Evolutionary conservation across 768 basidiomycete species (phyloP), one percentile per base, ranked within the genome.

Genomic region (Mycena filopes): DNA sequence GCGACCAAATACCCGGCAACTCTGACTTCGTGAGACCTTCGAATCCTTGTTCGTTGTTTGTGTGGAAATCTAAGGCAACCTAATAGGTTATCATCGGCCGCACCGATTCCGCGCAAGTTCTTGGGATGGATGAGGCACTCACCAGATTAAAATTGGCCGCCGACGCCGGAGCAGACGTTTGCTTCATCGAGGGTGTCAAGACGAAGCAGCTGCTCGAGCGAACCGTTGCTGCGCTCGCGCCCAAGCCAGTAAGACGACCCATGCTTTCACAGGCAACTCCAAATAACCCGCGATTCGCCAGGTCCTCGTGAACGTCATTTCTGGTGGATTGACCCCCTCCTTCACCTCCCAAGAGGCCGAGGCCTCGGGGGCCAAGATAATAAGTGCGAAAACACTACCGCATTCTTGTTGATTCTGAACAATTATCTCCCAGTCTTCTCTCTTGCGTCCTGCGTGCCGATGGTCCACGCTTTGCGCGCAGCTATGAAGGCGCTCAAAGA

Each of bases 101-200:
- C 49, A 92, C 91, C 4, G 91, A 93, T 73, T 90, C 90, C 2
- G 90, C 90, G 1, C 91, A 93, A 73, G 89, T 89, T 9, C 81
- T 91, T 29, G 91, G 91, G 29, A 92, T 92, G 90, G 90, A 92
- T 26, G 91, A 92, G 76, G 91, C 91, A 0, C 60, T 91, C 53
- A 76, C 71, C 11, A 85, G 91, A 29, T 79, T 93, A 63, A 86
- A 89, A 74, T 82, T 92, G 23, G 91, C 91, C 11, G 85, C 89
- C 0, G 89, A 88, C 62, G 88, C 85, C 12, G 91, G 91, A 31
- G 91, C 91, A 0, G 91, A 93, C 71, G 90, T 91, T 15, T 92
- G 90, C 75, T 94, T 93, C 77, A 92, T 92, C 38, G 91, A 93
- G 74, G 91, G 92, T 43, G 90, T 92, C 29, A 86, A 86, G 75